These are phyloP conservation scores for Trichoderma sp. DNA, from an alignment of 2,329 filamentous ascomycete genomes.

Conservation along the genomic window DNA sequence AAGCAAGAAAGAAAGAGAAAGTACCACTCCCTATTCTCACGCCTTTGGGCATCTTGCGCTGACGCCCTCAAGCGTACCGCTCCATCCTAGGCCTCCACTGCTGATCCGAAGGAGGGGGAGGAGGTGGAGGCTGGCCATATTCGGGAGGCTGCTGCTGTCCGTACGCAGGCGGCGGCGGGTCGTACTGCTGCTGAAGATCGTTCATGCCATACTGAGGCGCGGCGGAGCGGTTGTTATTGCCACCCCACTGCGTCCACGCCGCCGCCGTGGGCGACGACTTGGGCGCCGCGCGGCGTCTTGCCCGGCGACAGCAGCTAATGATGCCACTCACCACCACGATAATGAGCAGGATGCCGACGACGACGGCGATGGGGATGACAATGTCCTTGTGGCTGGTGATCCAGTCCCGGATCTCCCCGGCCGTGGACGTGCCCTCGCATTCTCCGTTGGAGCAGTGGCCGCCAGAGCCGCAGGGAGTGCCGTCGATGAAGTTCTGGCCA, in stretches of 20 bases:
- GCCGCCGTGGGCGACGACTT: constrained; percentile 31
- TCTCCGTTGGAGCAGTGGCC: constrained; percentile 77
- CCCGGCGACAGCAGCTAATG: constrained; percentile 47
- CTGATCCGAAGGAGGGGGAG: constrained; percentile 7
- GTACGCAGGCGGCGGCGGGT: constrained; percentile 23
- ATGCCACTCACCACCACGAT: constrained; percentile 70
- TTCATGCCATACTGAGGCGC: background rate
- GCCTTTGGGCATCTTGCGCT: too few relatives aligned
- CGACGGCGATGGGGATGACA: constrained; percentile 76
- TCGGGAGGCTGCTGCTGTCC: constrained; percentile 16
- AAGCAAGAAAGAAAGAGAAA: background rate
- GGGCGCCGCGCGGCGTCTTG: constrained; percentile 33
- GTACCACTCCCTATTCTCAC: too few relatives aligned
- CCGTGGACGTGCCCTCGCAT: constrained; percentile 71
- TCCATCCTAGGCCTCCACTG: constrained; percentile 33
- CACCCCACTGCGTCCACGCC: constrained; percentile 31
- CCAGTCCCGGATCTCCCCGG: constrained; percentile 73
- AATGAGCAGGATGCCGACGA: constrained; percentile 72
- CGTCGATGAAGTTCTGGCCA: constrained; percentile 92
- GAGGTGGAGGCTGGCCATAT: constrained; percentile 6
- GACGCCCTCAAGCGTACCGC: constrained; percentile 37
- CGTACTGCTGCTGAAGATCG: background rate
- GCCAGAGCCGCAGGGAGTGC: constrained; percentile 79
- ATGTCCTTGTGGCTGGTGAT: constrained; percentile 75
- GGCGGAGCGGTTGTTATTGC: background rate